Percentiles rank a stretch among this genome's conserved stretches.
Evolutionary conservation across 345 rosid species (phyloP).

Genomic region (Pugionium dolabratum): DNA sequence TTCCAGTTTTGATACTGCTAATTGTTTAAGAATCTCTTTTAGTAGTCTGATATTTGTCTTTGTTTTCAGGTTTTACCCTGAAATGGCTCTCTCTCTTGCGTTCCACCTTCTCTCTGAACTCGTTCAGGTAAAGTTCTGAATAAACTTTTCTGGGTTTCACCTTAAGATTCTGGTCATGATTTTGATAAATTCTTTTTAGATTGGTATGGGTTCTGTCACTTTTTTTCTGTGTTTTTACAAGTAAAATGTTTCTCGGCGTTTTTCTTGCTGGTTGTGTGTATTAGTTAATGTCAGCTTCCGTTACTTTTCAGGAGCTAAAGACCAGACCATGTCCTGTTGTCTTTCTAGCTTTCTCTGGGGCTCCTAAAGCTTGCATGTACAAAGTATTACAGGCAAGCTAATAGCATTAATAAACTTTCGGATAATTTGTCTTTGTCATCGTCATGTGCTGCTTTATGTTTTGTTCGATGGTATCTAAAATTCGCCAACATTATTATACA

Average conservation of each 20-base stretch:
- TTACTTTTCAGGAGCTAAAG: constrained; percentile 56
- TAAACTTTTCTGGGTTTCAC: background rate
- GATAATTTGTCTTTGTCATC: background rate
- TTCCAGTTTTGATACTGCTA: constrained; percentile 25
- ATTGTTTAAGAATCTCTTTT: constrained; percentile 25
- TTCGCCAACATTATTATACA: background rate
- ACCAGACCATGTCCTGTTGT: constrained; percentile 69
- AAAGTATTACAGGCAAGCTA: constrained; percentile 72
- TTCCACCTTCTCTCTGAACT: constrained; percentile 68
- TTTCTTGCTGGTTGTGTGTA: background rate
- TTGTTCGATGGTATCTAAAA: constrained; percentile 16
- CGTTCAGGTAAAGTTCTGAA: constrained; percentile 55
- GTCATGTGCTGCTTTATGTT: constrained; percentile 20
- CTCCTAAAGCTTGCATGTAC: constrained; percentile 89
- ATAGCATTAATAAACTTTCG: background rate
- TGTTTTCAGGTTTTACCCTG: constrained; percentile 72
- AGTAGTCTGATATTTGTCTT: constrained; percentile 8
- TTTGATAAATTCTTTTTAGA: background rate
- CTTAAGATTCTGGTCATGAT: background rate
- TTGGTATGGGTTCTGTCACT: background rate
- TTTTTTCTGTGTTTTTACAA: background rate
- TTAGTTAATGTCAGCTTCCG: background rate
- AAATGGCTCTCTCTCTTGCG: constrained; percentile 73
- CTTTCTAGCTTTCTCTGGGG: constrained; percentile 81
- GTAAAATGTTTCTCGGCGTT: too few relatives aligned